Base-by-base conservation (phyloP, 2,329 filamentous ascomycete genomes). In the Colletotrichum chlorophyti region DNA sequence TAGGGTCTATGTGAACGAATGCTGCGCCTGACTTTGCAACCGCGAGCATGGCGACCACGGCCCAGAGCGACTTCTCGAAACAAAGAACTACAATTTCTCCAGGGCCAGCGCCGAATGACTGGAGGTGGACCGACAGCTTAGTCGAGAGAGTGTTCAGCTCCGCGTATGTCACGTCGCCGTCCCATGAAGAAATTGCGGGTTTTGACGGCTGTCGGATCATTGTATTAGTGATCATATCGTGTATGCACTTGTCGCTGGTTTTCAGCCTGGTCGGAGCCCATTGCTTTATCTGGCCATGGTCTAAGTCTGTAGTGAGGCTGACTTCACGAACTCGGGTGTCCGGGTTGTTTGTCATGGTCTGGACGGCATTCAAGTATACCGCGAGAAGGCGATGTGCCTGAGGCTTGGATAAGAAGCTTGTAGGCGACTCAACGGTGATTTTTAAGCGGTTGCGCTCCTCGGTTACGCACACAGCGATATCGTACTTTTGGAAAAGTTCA, bases 21-120 rank as follows among this genome's bases (percentile, higher is more conserved):
- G 67, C 68, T 4, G 66, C 71, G 3, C 72, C 72, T 0, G 71
- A 59, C 46, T 69, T 72, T 45, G 72, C 65, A 5, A 72, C 53
- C 0, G 63, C 71, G 0, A 74, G 37, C 43, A 73, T 68, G 4
- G 65, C 64, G 3, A 72, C 65, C 2, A 68, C 38, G 4, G 66
- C 62, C 64, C 63, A 67, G 2, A 50, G 53, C 0, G 66, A 70
- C 32, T 72, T 73, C 10, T 70, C 65, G n/a, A 68, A 66, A 35
- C 64, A 70, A 0, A 73, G 34, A 2, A 64, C 63, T 0, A 72
- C 62, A 2, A 68, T 52, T 10, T 57, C 58, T 4, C 60, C 62
- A 14, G 52, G 53, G 3, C 55, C 61, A n/a, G 64, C 60, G 10
- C 65, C 65, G 7, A 63, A 37, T 2, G 46, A 37, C 19, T 32